A percentile compares a stretch with the other conserved stretches of the same genome.
phyloP scores from a whole-genome alignment of 2,329 filamentous ascomycete genomes.

The Apiospora arundinis region DNA sequence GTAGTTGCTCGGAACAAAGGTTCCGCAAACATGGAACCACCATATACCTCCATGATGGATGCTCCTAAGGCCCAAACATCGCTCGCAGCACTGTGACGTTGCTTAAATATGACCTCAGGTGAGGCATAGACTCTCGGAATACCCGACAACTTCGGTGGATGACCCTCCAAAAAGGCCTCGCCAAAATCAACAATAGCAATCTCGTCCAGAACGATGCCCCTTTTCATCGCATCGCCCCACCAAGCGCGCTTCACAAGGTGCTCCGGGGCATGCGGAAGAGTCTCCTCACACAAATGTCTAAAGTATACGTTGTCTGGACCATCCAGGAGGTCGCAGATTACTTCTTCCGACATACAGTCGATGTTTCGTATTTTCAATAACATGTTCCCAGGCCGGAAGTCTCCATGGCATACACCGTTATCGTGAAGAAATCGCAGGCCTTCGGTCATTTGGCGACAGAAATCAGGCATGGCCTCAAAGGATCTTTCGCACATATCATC shows the following conservation, averaged over 20 bases:
- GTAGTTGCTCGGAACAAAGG: not conserved
- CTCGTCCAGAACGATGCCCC: not conserved
- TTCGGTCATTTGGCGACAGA: constrained; percentile 17
- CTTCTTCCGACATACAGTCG: not conserved
- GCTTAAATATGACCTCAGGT: not conserved
- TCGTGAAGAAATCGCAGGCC: constrained; percentile 11
- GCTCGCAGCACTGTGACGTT: not conserved
- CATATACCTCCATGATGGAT: not conserved
- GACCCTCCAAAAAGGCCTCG: not conserved
- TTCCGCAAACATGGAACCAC: not conserved
- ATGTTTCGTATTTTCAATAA: constrained; percentile 7
- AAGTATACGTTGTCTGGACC: not conserved
- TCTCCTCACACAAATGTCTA: not conserved
- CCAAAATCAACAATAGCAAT: not conserved
- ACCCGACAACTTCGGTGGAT: not conserved
- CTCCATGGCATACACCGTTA: constrained; percentile 5
- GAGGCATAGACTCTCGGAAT: not conserved
- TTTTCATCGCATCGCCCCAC: not conserved
- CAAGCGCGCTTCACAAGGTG: not conserved
- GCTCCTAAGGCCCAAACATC: not conserved
- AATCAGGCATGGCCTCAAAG: not conserved
- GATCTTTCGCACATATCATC: not conserved
- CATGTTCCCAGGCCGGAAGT: constrained; percentile 17
- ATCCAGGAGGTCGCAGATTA: not conserved
- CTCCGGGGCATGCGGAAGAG: not conserved